Percentiles rank a stretch among this genome's conserved stretches.
Evolutionary conservation across 2,329 filamentous ascomycete species (phyloP).

Genomic region (Stemphylium lycopersici): DNA sequence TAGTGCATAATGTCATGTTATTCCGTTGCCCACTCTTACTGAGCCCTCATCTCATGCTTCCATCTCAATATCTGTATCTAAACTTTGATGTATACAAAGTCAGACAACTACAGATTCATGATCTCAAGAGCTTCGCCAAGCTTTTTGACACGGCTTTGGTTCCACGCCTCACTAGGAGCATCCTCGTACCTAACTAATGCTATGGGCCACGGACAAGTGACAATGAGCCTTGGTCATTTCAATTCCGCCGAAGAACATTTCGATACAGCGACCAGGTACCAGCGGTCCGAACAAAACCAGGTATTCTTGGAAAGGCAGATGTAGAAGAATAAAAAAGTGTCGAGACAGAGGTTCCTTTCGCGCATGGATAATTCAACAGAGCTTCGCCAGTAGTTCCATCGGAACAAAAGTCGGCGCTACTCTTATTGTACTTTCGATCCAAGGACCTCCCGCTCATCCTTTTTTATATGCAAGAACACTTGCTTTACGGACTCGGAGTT

Average conservation of each 20-base stretch:
- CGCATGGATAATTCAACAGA: conserved; percentile 24
- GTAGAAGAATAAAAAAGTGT: background rate
- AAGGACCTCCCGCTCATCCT: background rate
- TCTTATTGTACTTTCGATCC: conserved; percentile 3
- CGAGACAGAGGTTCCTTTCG: conserved; percentile 28
- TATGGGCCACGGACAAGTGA: no score
- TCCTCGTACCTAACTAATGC: no score
- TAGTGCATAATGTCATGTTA: conserved; percentile 44
- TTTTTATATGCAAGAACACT: conserved; percentile 3
- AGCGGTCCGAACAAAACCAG: no score
- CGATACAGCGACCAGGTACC: no score
- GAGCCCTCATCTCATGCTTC: conserved; percentile 5
- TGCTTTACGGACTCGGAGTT: no score
- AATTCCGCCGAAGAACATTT: no score
- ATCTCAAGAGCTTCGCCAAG: background rate
- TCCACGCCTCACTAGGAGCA: no score
- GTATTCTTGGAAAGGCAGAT: conserved; percentile 1
- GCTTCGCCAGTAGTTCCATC: conserved; percentile 26
- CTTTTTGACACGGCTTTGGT: background rate
- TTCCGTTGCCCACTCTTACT: conserved; percentile 44
- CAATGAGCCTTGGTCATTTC: no score
- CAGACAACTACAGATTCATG: background rate
- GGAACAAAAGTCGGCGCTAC: conserved; percentile 16
- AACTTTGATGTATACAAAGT: background rate
- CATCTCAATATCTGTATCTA: background rate